These are phyloP conservation scores for Sungouiozyma ichnusensis DNA, from an alignment of 805 yeast species.

Conservation along the genomic window DNA sequence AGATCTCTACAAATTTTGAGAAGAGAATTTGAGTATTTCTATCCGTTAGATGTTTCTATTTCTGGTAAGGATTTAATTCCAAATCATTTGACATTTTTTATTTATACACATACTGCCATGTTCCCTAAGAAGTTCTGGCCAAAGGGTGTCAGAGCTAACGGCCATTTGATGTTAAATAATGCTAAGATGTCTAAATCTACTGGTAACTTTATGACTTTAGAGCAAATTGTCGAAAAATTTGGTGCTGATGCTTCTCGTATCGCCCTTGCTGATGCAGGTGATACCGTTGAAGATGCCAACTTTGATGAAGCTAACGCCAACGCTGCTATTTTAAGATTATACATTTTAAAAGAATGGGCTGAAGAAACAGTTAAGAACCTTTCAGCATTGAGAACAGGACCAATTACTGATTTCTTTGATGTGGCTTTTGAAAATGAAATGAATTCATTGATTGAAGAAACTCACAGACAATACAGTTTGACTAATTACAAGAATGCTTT, in stretches of 20 bases:
- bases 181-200: slow-evolving; percentile 97
- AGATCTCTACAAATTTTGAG: slow-evolving; percentile 64
- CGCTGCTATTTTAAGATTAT: slow-evolving; percentile 91
- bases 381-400: slow-evolving; percentile 45
- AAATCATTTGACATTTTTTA: slow-evolving; percentile 91
- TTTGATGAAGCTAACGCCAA: slow-evolving; percentile 94
- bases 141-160: slow-evolving; percentile 84
- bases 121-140: slow-evolving; percentile 94
- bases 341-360: slow-evolving; percentile 90
- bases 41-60: slow-evolving; percentile 84
- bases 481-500: slow-evolving; percentile 84
- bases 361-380: slow-evolving; percentile 56
- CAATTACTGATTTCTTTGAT: slow-evolving; percentile 61
- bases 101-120: slow-evolving; percentile 84
- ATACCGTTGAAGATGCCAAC: slow-evolving; percentile 93
- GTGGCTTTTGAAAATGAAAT: slow-evolving; percentile 87
- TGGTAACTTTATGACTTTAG: slow-evolving; percentile 90
- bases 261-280: slow-evolving; percentile 98
- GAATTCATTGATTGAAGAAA: slow-evolving; percentile 66
- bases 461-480: slow-evolving; percentile 56
- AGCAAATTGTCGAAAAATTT: slow-evolving; percentile 73
- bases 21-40: slow-evolving; percentile 93
- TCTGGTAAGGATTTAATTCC: slow-evolving; percentile 97
- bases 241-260: slow-evolving; percentile 98
- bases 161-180: slow-evolving; percentile 89